Evolutionary conservation across 2,329 filamentous ascomycete genomes (phyloP), one percentile per base, ranked within the genome.

Genomic region (Anthostomella pinea): DNA sequence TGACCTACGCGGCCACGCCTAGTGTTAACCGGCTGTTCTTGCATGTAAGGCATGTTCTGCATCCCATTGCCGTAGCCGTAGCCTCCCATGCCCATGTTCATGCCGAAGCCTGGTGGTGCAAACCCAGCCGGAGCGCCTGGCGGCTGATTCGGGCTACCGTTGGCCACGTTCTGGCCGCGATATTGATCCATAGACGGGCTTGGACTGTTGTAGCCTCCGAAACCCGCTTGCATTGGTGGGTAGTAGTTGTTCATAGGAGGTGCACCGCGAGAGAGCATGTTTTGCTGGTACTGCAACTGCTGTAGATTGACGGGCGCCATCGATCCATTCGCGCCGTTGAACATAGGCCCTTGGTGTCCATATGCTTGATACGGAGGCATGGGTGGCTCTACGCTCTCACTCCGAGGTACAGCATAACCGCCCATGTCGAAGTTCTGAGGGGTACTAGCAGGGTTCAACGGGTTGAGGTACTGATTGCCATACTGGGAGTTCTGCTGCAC

Each of bases 211-310:
- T 72, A 81, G n/a, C 64, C 68, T n/a, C 64, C 67, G 50, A 72
- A 80, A 1, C 72, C 72, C 23, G 70, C 65, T 54, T 73, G 76
- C 68, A 81, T 73, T 6, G 64, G 57, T 4, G 74, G 69, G 52
- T 73, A 82, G 58, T 69, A 79, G 56, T 73, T 77, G 54, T 67
- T 72, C 64, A 79, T 71, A 8, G 71, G 71, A 9, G 75, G 73
- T 2, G 64, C 62, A 7, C 67, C 70, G 13, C 77, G 69, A 30
- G 67, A 67, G 58, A 81, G 68, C 64, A 81, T 69, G 51, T 57
- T 68, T 54, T 79, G 77, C 55, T 79, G 77, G 52, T 76, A 81
- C 45, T 78, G 75, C 48, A 80, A 55, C 48, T 73, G 75, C 53
- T 76, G 71, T 41, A 79, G 57, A 48, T 65, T 69, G 46, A 70